These are phyloP conservation scores for Cladosporium oxysporum DNA, from an alignment of 2,329 filamentous ascomycete species.

Conservation along the genomic window DNA sequence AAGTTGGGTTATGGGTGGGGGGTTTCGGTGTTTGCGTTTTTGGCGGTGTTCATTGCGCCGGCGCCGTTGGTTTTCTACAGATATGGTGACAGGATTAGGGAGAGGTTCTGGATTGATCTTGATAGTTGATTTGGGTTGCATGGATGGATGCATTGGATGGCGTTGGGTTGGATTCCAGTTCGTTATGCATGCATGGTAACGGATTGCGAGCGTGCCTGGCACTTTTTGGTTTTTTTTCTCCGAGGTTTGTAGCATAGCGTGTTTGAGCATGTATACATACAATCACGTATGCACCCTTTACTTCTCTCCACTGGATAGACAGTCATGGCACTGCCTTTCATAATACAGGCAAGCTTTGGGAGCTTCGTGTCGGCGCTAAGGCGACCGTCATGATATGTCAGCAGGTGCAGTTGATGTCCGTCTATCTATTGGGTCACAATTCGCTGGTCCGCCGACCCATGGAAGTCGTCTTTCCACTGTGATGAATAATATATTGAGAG, in stretches of 20 bases:
- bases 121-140: neutral
- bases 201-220: neutral
- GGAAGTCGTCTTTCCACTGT: no score
- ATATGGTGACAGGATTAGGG: constrained; percentile 49
- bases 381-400: no score
- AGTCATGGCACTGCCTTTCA: no score
- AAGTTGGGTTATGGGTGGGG: constrained; percentile 53
- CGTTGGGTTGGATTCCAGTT: neutral
- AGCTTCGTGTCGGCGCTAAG: neutral
- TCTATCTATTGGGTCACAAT: no score
- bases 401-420: no score
- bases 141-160: neutral
- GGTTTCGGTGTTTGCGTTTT: constrained; percentile 51
- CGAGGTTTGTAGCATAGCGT: neutral
- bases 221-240: neutral
- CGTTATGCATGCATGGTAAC: neutral
- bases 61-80: constrained; percentile 53
- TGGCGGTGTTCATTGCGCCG: constrained; percentile 49
- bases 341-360: neutral
- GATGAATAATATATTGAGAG: no score
- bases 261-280: neutral
- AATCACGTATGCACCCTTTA: neutral
- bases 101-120: constrained; percentile 46
- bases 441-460: no score
- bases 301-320: neutral